These are phyloP conservation scores for Aspergillus heteromorphus DNA, from an alignment of 495 filamentous ascomycete genomes.

Conservation along the genomic window DNA sequence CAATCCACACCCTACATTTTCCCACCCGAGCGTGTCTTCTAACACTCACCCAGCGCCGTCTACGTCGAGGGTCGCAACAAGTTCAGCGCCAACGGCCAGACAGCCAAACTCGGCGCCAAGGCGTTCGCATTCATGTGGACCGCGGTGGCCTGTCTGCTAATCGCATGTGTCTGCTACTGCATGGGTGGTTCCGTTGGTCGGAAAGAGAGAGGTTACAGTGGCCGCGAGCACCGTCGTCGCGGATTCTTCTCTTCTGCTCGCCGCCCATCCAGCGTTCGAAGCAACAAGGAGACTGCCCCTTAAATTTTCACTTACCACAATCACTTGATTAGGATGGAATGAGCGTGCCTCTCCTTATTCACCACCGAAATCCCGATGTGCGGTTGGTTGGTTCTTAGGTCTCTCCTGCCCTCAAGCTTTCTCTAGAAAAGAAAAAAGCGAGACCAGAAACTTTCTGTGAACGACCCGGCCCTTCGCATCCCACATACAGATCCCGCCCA, in stretches of 20 bases:
- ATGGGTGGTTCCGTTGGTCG: slow-evolving; percentile 35
- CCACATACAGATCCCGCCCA: no score
- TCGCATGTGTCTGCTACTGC: slow-evolving; percentile 70
- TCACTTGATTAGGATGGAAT: not conserved
- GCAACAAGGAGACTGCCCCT: slow-evolving; percentile 34
- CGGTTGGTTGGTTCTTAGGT: no score
- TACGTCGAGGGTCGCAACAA: slow-evolving; percentile 71
- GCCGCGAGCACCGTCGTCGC: slow-evolving; percentile 36
- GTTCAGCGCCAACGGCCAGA: slow-evolving; percentile 54
- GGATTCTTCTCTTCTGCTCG: slow-evolving; percentile 40
- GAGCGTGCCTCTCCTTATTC: not conserved
- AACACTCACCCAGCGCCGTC: slow-evolving; percentile 48
- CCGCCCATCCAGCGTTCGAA: slow-evolving; percentile 30
- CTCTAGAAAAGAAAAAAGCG: no score
- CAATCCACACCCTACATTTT: no score
- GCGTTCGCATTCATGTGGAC: slow-evolving; percentile 88
- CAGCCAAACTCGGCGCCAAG: slow-evolving; percentile 60
- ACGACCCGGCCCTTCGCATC: no score
- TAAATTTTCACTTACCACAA: slow-evolving; percentile 18
- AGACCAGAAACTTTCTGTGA: no score
- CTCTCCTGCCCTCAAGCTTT: no score
- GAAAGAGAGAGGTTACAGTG: slow-evolving; percentile 36
- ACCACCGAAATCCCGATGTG: no score
- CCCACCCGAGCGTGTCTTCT: not conserved
- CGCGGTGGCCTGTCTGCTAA: slow-evolving; percentile 59